phyloP scores from a whole-genome alignment of 2,329 filamentous ascomycete species.

The Ophidiomyces ophidiicola region DNA sequence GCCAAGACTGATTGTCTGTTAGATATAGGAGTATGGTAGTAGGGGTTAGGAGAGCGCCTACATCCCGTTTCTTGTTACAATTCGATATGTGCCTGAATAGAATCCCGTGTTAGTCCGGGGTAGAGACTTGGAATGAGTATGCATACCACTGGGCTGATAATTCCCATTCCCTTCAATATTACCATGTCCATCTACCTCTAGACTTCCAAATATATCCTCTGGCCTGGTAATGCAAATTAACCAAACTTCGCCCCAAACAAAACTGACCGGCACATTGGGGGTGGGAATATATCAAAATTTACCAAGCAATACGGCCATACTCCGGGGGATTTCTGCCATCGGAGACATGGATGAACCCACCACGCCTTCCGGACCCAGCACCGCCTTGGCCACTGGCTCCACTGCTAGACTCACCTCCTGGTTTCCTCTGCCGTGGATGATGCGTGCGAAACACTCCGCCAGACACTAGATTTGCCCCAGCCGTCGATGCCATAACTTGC shows the following conservation, averaged over 20 bases:
- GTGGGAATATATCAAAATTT: slow-evolving; percentile 11
- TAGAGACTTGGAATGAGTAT: not conserved
- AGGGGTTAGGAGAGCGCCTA: slow-evolving; percentile 26
- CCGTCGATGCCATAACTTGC: slow-evolving; percentile 46
- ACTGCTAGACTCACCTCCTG: slow-evolving; percentile 30
- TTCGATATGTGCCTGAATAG: slow-evolving; percentile 43
- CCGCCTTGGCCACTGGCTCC: slow-evolving; percentile 49
- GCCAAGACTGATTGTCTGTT: slow-evolving; percentile 27
- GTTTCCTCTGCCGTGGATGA: slow-evolving; percentile 21
- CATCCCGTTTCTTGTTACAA: slow-evolving; percentile 49
- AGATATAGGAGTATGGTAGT: not conserved
- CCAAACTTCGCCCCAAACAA: not conserved
- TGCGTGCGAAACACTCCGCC: slow-evolving; percentile 39
- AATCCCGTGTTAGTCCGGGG: not conserved
- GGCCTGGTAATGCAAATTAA: slow-evolving; percentile 28
- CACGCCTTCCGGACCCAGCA: slow-evolving; percentile 44
- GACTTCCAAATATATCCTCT: slow-evolving; percentile 54
- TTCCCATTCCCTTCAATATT: slow-evolving; percentile 45
- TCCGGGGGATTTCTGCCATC: slow-evolving; percentile 49
- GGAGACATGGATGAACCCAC: slow-evolving; percentile 53
- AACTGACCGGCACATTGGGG: too few species aligned
- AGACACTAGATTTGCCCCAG: slow-evolving; percentile 42
- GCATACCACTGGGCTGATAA: slow-evolving; percentile 46
- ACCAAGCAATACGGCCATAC: slow-evolving; percentile 51
- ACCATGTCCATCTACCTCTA: slow-evolving; percentile 49